Evolutionary conservation across 495 filamentous ascomycete species (phyloP).

Genomic region (Daldinia bambusicola): DNA sequence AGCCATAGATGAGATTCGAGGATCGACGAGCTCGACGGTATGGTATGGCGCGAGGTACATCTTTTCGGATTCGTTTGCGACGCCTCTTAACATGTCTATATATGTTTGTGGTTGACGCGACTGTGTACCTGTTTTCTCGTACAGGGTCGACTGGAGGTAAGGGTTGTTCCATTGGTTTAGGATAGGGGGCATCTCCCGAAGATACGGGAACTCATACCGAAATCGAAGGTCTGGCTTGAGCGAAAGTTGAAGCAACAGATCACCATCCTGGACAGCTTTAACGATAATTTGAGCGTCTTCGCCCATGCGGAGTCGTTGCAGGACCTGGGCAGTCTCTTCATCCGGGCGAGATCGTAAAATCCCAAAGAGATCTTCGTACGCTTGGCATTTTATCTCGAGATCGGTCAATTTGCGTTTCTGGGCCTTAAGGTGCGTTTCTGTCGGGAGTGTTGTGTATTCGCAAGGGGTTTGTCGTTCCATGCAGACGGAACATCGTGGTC

Average conservation of each 20-base stretch:
- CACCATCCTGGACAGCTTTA: slow-evolving; percentile 50
- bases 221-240: slow-evolving; percentile 49
- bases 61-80: slow-evolving; percentile 22
- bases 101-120: slow-evolving; percentile 2
- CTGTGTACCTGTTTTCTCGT: slow-evolving; percentile 32
- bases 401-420: slow-evolving; percentile 38
- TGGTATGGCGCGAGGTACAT: slow-evolving; percentile 42
- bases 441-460: slow-evolving; percentile 43
- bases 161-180: slow-evolving; percentile 49
- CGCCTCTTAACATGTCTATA: not conserved
- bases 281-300: slow-evolving; percentile 44
- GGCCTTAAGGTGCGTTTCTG: slow-evolving; percentile 37
- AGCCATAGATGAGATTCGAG: slow-evolving; percentile 31
- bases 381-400: slow-evolving; percentile 41
- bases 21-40: slow-evolving; percentile 35
- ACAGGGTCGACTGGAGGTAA: slow-evolving; percentile 43
- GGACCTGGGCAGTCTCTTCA: slow-evolving; percentile 23
- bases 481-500: slow-evolving; percentile 42
- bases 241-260: slow-evolving; percentile 52
- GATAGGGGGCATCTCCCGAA: slow-evolving; percentile 49
- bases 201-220: slow-evolving; percentile 56
- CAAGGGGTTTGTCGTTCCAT: slow-evolving; percentile 36
- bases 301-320: slow-evolving; percentile 31
- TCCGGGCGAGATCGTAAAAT: slow-evolving; percentile 36
- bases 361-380: slow-evolving; percentile 31